Evolutionary conservation across 495 filamentous ascomycete genomes (phyloP).

Genomic region (Niebla homalea): DNA sequence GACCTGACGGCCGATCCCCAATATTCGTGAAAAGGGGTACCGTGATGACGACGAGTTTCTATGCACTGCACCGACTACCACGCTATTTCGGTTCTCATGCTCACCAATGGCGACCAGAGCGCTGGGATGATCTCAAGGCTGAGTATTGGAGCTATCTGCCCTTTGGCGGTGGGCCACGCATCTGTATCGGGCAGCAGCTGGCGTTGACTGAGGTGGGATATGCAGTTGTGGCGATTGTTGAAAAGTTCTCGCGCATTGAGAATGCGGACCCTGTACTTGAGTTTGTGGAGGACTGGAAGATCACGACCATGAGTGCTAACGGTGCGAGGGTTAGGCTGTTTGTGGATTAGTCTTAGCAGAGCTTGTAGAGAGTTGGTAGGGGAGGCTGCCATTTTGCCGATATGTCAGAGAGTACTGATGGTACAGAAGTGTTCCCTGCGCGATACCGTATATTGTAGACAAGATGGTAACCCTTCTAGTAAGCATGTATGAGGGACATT

Average conservation of each 20-base stretch:
- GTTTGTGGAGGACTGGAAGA: constrained; percentile 7
- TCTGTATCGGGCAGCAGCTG: constrained; percentile 28
- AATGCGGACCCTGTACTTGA: background rate
- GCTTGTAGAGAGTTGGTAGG: too few species aligned
- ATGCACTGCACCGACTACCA: constrained; percentile 29
- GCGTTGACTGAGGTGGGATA: constrained; percentile 31
- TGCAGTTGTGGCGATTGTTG: constrained; percentile 25
- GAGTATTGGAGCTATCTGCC: constrained; percentile 48
- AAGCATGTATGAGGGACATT: too few species aligned
- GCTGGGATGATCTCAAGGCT: constrained; percentile 13
- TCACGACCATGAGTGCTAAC: constrained; percentile 13
- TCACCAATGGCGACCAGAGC: background rate
- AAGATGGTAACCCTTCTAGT: too few species aligned
- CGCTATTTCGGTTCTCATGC: background rate
- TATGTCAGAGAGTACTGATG: too few species aligned
- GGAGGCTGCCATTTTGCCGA: too few species aligned
- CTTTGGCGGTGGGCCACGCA: constrained; percentile 46
- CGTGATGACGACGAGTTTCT: constrained; percentile 27
- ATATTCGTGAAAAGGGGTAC: constrained; percentile 29
- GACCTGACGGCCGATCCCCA: constrained; percentile 25
- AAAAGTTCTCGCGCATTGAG: constrained; percentile 13
- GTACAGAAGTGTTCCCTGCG: too few species aligned
- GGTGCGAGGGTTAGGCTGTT: too few species aligned
- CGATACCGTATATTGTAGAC: too few species aligned
- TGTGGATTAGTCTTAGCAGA: too few species aligned